A percentile compares a stretch with the other conserved stretches of the same genome.
Evolutionary conservation across 2,329 filamentous ascomycete species (phyloP).

Genomic region (Dothistroma pini): DNA sequence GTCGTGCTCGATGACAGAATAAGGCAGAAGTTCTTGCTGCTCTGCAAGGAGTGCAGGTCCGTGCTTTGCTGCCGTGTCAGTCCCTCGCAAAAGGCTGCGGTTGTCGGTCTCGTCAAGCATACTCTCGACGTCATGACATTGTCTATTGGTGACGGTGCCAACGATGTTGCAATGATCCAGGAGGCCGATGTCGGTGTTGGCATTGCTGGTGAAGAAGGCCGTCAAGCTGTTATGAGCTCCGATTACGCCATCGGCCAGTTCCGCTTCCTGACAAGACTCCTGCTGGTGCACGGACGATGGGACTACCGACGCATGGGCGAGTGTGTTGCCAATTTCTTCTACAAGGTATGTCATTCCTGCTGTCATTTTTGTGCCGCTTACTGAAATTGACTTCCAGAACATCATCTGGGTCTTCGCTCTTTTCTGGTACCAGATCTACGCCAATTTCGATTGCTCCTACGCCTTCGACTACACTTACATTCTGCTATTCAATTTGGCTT

Average conservation of each 20-base stretch:
- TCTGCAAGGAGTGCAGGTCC: constrained; percentile 96
- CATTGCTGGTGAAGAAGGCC: constrained; percentile 87
- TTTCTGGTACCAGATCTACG: constrained; percentile 97
- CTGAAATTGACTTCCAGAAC: constrained; percentile 56
- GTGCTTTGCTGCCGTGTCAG: constrained; percentile 97
- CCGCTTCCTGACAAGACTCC: constrained; percentile 76
- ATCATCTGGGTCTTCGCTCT: constrained; percentile 95
- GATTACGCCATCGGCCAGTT: constrained; percentile 96
- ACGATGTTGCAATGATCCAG: constrained; percentile 97
- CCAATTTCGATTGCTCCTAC: constrained; percentile 94
- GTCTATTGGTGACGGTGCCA: constrained; percentile 88
- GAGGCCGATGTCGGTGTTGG: constrained; percentile 95
- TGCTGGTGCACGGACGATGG: constrained; percentile 90
- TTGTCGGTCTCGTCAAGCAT: constrained; percentile 91
- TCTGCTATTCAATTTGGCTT: constrained; percentile 91
- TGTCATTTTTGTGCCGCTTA: not conserved
- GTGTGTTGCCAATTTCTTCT: constrained; percentile 98
- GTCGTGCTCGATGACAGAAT: constrained; percentile 77
- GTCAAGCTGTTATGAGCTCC: constrained; percentile 92
- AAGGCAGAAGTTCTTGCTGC: constrained; percentile 86
- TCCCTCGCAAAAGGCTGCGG: constrained; percentile 94
- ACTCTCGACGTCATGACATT: constrained; percentile 95
- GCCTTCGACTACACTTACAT: constrained; percentile 98
- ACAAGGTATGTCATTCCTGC: constrained; percentile 60
- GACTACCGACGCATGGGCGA: constrained; percentile 93